A percentile compares a stretch with the other conserved stretches of the same genome.
These are phyloP conservation scores for Leucoagaricus sp. DNA, from an alignment of 1,284 basidiomycete species.

Conservation along the genomic window DNA sequence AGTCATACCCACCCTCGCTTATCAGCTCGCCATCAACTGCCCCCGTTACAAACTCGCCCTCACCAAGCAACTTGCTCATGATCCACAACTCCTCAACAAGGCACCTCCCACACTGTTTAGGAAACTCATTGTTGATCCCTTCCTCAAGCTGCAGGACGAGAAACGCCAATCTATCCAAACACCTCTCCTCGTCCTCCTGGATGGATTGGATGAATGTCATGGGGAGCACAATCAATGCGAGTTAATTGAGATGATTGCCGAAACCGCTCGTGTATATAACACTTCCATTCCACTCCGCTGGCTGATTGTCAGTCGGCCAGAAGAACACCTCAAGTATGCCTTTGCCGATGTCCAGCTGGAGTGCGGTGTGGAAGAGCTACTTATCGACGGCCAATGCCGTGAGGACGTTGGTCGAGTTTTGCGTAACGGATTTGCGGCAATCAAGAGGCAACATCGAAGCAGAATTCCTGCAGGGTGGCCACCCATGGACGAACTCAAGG, in stretches of 20 bases:
- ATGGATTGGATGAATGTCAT: conserved; percentile 18
- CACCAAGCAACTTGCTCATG: neutral
- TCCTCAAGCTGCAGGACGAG: neutral
- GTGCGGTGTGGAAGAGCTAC: neutral
- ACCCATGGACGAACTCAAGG: too few species aligned
- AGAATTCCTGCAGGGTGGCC: too few species aligned
- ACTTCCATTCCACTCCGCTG: conserved; percentile 18
- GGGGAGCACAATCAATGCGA: conserved; percentile 7
- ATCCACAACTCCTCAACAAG: conserved; percentile 11
- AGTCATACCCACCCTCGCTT: conserved; percentile 18
- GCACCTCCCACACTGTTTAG: conserved; percentile 9
- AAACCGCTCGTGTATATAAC: neutral
- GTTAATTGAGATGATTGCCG: conserved; percentile 8
- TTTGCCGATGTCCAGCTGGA: neutral
- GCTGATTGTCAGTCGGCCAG: conserved; percentile 20
- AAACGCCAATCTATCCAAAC: neutral
- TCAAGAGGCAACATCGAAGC: too few species aligned
- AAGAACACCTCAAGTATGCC: conserved; percentile 6
- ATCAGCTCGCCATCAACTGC: conserved; percentile 12
- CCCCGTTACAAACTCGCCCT: conserved; percentile 9
- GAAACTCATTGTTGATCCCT: conserved; percentile 13
- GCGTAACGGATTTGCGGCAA: neutral
- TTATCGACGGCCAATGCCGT: neutral
- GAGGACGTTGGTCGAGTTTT: neutral
- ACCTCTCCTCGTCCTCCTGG: conserved; percentile 11